Base-by-base conservation (phyloP, 495 filamentous ascomycete genomes). In the Mytilinidion resinicola region DNA sequence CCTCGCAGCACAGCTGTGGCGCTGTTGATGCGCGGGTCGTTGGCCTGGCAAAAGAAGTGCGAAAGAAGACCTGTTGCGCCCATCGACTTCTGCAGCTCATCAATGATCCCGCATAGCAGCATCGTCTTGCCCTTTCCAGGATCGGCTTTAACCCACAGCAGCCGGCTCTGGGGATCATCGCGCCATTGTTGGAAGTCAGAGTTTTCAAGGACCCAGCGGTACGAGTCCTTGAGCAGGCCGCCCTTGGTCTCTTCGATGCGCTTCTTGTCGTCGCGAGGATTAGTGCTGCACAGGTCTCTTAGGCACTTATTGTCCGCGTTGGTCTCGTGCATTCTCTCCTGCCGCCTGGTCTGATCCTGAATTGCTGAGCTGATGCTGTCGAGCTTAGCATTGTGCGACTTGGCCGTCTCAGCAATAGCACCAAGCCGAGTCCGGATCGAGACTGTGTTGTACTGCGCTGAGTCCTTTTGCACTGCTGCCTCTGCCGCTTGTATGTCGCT, bases 131-230 rank as follows among this genome's bases (percentile, higher is more conserved):
- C 75, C 59, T 62, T 63, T 61, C 80, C 77, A 9, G 67, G 52
- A n/a, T 52, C 62, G n/a, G 25, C 35, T 3, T 38, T 77, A 33
- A 80, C 70, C 76, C 75, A 78, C 25, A 78, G 72, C 17, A 76
- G 56, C 15, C 54, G 64, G 39, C 48, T 67, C 12, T 72, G 51
- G 7, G 51, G 3, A 35, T 61, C 58, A 47, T 70, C 36, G 11
- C 44, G 61, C 71, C 71, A 76, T 59, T 57, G 25, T 48, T 55
- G 38, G 56, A 76, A 78, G 14, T 68, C 63, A 0, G 48, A 3
- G 42, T 77, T 57, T 8, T 71, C 53, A 17, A 79, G 63, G 42
- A 78, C 64, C 76, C 74, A 81, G 50, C 33, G 20, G 55, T 73
- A 78, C 8, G 67, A 69, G 42, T 75, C 76, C 25, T 63, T 25